Percentiles rank a stretch among this genome's conserved stretches.
phyloP scores from a whole-genome alignment of 371 early-diverging fungal genomes.

The Rhizopus microsporus region DNA sequence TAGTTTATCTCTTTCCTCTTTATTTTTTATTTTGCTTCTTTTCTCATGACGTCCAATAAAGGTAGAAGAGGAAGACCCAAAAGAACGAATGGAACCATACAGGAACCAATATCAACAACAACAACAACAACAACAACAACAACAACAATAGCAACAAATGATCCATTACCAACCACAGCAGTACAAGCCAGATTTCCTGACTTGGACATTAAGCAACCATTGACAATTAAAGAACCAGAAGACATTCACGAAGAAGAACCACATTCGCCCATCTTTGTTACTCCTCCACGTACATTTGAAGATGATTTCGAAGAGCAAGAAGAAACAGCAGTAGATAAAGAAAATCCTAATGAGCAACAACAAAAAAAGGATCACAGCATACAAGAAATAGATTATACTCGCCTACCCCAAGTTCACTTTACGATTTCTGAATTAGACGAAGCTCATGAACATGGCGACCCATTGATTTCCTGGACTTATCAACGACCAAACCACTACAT shows the following conservation, averaged over 20 bases:
- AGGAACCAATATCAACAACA: not conserved
- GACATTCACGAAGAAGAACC: conserved; percentile 27
- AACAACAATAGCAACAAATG: conserved; percentile 11
- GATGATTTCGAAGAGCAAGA: not conserved
- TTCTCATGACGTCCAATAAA: conserved; percentile 3
- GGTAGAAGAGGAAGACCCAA: conserved; percentile 13
- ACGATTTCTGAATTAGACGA: conserved; percentile 4
- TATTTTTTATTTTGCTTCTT: too few relatives aligned
- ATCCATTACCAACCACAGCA: conserved; percentile 48
- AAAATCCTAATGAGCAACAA: not conserved
- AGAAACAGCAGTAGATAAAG: not conserved
- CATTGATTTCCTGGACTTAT: not conserved
- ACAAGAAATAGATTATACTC: conserved; percentile 6
- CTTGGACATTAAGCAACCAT: conserved; percentile 53
- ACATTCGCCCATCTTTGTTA: not conserved
- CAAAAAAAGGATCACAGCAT: not conserved
- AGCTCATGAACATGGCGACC: conserved; percentile 1
- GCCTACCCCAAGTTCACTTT: conserved; percentile 8
- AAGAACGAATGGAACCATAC: conserved; percentile 3
- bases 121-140: conserved; percentile 5
- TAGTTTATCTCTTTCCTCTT: too few relatives aligned
- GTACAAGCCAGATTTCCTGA: conserved; percentile 47
- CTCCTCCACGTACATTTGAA: conserved; percentile 9
- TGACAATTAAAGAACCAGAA: conserved; percentile 39
- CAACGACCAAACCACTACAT: conserved; percentile 62